phyloP scores from a whole-genome alignment of 108 stramenopile species.

The Nitzschia inconspicua region DNA sequence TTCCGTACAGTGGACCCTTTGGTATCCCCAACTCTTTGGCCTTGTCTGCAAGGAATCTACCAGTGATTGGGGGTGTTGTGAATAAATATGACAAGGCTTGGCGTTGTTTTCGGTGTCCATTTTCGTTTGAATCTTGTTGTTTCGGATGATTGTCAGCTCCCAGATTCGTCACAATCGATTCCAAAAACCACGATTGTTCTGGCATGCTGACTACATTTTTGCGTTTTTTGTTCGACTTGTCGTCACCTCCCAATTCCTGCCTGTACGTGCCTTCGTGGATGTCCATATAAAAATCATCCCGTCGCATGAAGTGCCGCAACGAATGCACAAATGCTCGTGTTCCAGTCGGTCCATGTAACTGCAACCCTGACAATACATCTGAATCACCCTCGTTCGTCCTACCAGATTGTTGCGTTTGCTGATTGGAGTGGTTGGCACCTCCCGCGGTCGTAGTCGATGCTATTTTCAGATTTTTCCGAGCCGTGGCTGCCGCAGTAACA shows the following conservation, averaged over 20 bases:
- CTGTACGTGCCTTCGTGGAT: conserved; percentile 57
- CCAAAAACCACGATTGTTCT: conserved; percentile 16
- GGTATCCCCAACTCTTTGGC: conserved; percentile 77
- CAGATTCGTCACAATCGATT: conserved; percentile 16
- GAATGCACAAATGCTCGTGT: conserved; percentile 62
- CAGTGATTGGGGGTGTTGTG: conserved; percentile 61
- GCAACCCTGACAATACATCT: conserved; percentile 28
- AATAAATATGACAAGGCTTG: conserved; percentile 62
- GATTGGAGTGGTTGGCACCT: no score
- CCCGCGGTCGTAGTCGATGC: neutral
- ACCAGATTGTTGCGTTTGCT: neutral
- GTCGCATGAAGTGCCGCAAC: conserved; percentile 77
- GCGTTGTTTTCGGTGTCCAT: neutral
- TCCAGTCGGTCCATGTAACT: conserved; percentile 69
- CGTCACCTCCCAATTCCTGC: neutral
- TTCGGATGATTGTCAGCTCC: neutral
- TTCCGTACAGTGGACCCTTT: conserved; percentile 75
- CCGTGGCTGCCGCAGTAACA: conserved; percentile 8
- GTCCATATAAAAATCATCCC: conserved; percentile 63
- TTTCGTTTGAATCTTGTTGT: neutral
- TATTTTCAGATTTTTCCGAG: conserved; percentile 3
- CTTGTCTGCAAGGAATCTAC: conserved; percentile 72
- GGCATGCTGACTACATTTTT: conserved; percentile 21
- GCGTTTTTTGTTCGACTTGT: conserved; percentile 29
- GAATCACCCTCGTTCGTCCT: neutral